Base-by-base conservation (phyloP, 2,329 filamentous ascomycete species). In the Fusarium fujikuroi region DNA sequence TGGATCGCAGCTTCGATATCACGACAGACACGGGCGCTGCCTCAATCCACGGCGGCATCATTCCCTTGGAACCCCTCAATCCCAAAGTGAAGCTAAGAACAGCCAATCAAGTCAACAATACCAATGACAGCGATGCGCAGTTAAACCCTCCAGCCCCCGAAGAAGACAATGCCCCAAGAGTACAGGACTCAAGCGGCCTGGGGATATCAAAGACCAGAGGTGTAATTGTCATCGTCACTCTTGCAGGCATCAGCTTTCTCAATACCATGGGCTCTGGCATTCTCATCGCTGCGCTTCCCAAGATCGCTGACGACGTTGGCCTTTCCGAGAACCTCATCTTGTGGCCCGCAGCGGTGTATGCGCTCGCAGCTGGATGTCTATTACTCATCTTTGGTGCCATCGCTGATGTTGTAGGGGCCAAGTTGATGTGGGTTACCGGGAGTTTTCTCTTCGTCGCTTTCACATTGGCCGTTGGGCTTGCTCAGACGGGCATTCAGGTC, bases 381-480 rank as follows among this genome's bases (percentile, higher is more conserved):
- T 49, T 84, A 9, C 79, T 83, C 44, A 75, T 84, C 7, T 80
- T 82, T 52, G 82, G 81, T 15, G 80, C 81, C 1, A 69, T 83
- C 1, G 81, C 81, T 9, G 83, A 84, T 54, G 76, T 83, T 2
- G 73, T 84, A 9, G 83, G 83, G 0, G 73, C 79, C 32, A 80
- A 80, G 37, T 66, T 66, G 18, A 77, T 83, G 58, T 82, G 80
- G 74, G 60, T 84, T 15, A 69, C 75, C 0, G 83, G 82, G 1
- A 80, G 79, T 50, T 77, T 79, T 32, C 72, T 82, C 4, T 81
- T 78, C 32, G 76, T 78, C 1, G 68, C 73, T 2, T 82, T 82
- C 49, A 84, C 81, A 0, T 34, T 83, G 2, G 82, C 76, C 8
- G 73, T 82, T 16, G 82, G 81, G 0, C 65, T 84, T 1, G 75